Evolutionary conservation across 352 stramenopile species (phyloP).

Genomic region (Phytophthora kernoviae): DNA sequence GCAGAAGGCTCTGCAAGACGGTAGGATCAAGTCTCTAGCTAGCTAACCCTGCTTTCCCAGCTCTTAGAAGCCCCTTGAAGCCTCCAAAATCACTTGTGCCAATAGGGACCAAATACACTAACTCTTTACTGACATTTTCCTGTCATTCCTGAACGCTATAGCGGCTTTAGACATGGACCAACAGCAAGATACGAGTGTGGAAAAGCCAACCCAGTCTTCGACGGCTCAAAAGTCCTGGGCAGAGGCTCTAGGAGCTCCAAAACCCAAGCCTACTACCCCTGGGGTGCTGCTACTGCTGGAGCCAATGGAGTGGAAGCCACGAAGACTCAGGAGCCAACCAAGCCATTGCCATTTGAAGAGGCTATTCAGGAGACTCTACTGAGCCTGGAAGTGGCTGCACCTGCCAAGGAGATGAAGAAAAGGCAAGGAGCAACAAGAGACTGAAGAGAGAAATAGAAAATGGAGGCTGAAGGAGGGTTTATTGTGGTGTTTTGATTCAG

Average conservation of each 20-base stretch:
- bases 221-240: slow-evolving; percentile 65
- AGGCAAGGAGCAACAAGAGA: slow-evolving; percentile 53
- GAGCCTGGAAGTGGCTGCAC: slow-evolving; percentile 57
- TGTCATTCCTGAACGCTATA: slow-evolving; percentile 7
- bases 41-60: neutral
- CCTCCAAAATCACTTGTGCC: neutral
- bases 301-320: slow-evolving; percentile 1
- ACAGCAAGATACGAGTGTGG: slow-evolving; percentile 1
- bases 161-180: slow-evolving; percentile 25
- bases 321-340: slow-evolving; percentile 4
- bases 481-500: slow-evolving; percentile 25
- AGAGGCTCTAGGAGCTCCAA: slow-evolving; percentile 49
- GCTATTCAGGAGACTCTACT: slow-evolving; percentile 69
- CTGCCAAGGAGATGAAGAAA: slow-evolving; percentile 85
- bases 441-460: neutral
- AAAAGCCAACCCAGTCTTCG: neutral
- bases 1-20: slow-evolving; percentile 45
- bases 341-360: slow-evolving; percentile 57
- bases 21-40: slow-evolving; percentile 18
- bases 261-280: slow-evolving; percentile 18
- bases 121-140: neutral
- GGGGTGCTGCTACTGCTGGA: slow-evolving; percentile 11
- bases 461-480: neutral
- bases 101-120: neutral
- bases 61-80: neutral